Percentiles rank a stretch among this genome's conserved stretches.
Conservation (phyloP, 116 monocot genomes). For the Trichopus zeylanicus region DNA sequence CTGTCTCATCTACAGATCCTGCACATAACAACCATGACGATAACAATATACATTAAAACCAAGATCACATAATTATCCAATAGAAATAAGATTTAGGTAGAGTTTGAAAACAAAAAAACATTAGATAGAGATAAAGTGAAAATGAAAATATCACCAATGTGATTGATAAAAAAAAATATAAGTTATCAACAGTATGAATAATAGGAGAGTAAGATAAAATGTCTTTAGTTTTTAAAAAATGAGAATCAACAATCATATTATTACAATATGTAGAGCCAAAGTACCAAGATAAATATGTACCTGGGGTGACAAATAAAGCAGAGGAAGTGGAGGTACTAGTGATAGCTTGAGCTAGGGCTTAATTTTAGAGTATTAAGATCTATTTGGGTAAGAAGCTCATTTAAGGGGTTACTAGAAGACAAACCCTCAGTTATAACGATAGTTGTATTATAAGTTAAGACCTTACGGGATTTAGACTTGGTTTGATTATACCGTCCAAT, state of each 20-base stretch:
- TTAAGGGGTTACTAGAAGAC: no score
- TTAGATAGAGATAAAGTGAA: background rate
- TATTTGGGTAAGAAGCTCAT: no score
- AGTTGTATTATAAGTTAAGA: no score
- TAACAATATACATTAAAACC: background rate
- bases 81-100: background rate
- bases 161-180: background rate
- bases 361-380: background rate
- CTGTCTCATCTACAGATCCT: background rate
- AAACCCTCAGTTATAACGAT: no score
- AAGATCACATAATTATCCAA: background rate
- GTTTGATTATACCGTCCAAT: no score
- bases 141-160: background rate
- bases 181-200: background rate
- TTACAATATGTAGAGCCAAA: background rate
- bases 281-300: background rate
- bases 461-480: no score
- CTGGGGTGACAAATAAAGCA: background rate
- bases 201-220: background rate
- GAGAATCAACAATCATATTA: background rate
- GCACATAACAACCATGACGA: background rate
- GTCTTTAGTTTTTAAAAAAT: no score
- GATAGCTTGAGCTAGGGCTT: background rate
- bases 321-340: background rate
- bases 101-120: background rate